These are phyloP conservation scores for Colletotrichum horii DNA, from an alignment of 2,329 filamentous ascomycete genomes.

Conservation along the genomic window DNA sequence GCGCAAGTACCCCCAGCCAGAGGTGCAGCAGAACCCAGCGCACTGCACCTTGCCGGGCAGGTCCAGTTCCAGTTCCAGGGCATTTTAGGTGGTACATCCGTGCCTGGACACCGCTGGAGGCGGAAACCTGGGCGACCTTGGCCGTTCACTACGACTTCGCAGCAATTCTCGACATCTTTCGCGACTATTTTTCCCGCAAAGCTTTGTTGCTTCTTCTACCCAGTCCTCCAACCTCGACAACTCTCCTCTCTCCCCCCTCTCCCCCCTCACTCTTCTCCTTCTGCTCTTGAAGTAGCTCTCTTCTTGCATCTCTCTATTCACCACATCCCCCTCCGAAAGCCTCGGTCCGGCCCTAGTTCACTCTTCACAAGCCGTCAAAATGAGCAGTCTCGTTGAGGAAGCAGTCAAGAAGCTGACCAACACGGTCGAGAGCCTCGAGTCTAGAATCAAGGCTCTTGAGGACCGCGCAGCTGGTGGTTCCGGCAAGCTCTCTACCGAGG, in stretches of 20 bases:
- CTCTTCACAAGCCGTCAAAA: slow-evolving; percentile 53
- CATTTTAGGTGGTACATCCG: not conserved
- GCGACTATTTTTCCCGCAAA: slow-evolving; percentile 23
- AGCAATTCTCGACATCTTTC: slow-evolving; percentile 20
- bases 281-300: not conserved
- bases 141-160: not conserved
- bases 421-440: slow-evolving; percentile 83
- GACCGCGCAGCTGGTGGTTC: slow-evolving; percentile 66
- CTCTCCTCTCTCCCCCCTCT: slow-evolving; percentile 1
- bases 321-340: slow-evolving; percentile 4
- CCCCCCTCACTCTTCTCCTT: not conserved
- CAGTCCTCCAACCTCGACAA: slow-evolving; percentile 12
- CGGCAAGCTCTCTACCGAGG: slow-evolving; percentile 57
- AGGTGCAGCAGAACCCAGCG: not conserved
- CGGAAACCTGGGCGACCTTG: slow-evolving; percentile 13
- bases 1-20: not conserved
- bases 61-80: not conserved
- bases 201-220: slow-evolving; percentile 17
- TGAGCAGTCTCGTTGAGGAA: slow-evolving; percentile 83
- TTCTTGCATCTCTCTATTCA: slow-evolving; percentile 18
- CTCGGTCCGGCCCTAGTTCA: slow-evolving; percentile 24
- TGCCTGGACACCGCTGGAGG: not conserved
- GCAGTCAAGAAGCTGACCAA: slow-evolving; percentile 85
- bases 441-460: slow-evolving; percentile 86
- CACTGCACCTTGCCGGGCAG: not conserved